Evolutionary conservation across 768 basidiomycete species (phyloP).

Genomic region (Pholiota microspora): DNA sequence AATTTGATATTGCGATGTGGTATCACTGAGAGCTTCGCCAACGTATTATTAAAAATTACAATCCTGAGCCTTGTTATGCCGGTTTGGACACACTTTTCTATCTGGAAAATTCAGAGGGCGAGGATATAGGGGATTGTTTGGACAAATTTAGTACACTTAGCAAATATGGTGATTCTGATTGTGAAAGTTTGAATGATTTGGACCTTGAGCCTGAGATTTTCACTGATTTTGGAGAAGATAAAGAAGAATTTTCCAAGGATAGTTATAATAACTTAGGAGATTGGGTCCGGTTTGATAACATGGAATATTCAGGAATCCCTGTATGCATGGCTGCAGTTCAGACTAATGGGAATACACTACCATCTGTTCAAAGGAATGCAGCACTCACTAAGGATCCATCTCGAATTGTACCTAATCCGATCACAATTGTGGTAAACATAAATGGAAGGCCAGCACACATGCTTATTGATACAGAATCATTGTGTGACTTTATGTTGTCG

Average conservation of each 20-base stretch:
- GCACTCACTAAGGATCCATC: slow-evolving; percentile 10
- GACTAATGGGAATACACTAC: slow-evolving; percentile 1
- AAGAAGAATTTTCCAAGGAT: no score
- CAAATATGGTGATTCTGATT: no score
- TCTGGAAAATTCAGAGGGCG: background rate
- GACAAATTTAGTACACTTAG: background rate
- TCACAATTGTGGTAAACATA: slow-evolving; percentile 25
- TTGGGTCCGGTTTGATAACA: no score
- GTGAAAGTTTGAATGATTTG: no score
- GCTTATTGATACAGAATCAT: slow-evolving; percentile 33
- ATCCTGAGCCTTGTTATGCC: no score
- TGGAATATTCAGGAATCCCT: background rate
- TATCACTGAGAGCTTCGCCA: no score
- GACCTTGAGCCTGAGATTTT: no score
- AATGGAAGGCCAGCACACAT: slow-evolving; percentile 29
- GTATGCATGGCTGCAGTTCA: slow-evolving; percentile 1
- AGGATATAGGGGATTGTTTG: background rate
- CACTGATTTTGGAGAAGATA: no score
- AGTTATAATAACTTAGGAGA: no score
- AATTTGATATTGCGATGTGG: no score
- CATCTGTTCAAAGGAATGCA: slow-evolving; percentile 14
- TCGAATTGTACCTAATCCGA: slow-evolving; percentile 22
- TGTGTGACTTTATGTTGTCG: slow-evolving; percentile 37
- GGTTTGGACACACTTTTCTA: no score
- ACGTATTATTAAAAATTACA: no score